A percentile compares a stretch with the other conserved stretches of the same genome.
Conservation (phyloP, 1,284 basidiomycete species). For the Moniliella sp. region DNA sequence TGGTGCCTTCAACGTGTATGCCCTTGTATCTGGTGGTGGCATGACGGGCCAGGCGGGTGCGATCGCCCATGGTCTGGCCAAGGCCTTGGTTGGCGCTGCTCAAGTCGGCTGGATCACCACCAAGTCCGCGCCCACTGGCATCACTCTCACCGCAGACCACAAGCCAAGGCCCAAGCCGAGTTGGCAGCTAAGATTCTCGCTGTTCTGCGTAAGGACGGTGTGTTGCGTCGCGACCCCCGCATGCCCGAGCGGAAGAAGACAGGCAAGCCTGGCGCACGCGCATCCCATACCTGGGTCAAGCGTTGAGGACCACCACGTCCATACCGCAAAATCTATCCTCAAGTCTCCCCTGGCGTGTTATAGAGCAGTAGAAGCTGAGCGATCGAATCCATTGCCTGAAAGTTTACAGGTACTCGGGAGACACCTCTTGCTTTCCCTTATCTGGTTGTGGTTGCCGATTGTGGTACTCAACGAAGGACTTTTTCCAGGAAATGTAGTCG, state of each 20-base stretch:
- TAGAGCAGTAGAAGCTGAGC: too few species aligned
- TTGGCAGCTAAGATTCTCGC: constrained; percentile 43
- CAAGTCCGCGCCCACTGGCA: too few species aligned
- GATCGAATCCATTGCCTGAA: too few species aligned
- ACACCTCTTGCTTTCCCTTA: constrained; percentile 27
- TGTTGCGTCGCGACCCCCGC: constrained; percentile 72
- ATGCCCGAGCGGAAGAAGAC: constrained; percentile 98
- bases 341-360: too few species aligned
- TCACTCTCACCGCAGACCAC: constrained; percentile 11
- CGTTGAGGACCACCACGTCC: too few species aligned
- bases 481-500: constrained; percentile 26
- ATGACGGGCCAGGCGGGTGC: constrained; percentile 77
- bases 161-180: constrained; percentile 30
- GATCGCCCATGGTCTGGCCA: constrained; percentile 58
- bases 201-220: constrained; percentile 46
- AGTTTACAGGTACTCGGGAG: constrained; percentile 19
- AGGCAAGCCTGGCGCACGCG: constrained; percentile 68
- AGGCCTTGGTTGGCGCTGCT: constrained; percentile 42
- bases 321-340: too few species aligned
- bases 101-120: too few species aligned
- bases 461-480: constrained; percentile 25
- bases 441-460: constrained; percentile 20
- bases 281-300: constrained; percentile 37
- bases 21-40: constrained; percentile 67
- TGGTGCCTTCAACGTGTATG: constrained; percentile 78